These are phyloP conservation scores for Ceratocystis lukuohia DNA, from an alignment of 2,329 filamentous ascomycete genomes.

Conservation along the genomic window DNA sequence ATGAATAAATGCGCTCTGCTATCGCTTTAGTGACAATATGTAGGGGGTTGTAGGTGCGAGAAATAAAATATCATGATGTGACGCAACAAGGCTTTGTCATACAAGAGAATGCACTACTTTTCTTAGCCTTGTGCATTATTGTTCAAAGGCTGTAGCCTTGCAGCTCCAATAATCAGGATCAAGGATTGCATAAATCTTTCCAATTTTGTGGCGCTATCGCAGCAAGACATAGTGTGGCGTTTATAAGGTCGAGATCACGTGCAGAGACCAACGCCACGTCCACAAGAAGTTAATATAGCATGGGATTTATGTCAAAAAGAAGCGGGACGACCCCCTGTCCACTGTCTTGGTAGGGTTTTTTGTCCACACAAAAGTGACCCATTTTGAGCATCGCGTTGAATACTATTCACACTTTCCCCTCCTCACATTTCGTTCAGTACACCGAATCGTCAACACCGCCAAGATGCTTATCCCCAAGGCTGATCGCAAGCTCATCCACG, in stretches of 20 bases:
- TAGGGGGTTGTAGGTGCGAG: background rate
- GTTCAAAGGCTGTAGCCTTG: background rate
- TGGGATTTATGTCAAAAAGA: conserved; percentile 11
- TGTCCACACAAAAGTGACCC: conserved; percentile 34
- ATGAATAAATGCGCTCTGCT: too few relatives aligned
- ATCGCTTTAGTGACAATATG: too few relatives aligned
- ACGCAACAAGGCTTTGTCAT: background rate
- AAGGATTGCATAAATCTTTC: too few relatives aligned
- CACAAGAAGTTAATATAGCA: conserved; percentile 17
- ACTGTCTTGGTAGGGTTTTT: conserved; percentile 31
- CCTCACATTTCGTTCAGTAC: conserved; percentile 19
- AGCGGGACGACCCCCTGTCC: conserved; percentile 17
- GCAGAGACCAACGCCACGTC: conserved; percentile 15
- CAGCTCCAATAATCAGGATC: background rate
- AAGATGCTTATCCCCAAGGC: conserved; percentile 98
- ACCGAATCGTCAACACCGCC: conserved; percentile 28
- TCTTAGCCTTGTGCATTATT: background rate
- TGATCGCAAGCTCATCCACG: conserved; percentile 99
- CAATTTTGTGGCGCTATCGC: too few relatives aligned
- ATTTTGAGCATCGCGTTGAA: conserved; percentile 30
- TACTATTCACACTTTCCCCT: conserved; percentile 21
- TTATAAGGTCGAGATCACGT: conserved; percentile 13
- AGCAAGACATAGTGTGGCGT: background rate
- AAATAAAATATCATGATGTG: background rate
- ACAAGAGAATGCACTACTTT: background rate